Conservation (phyloP, 2,329 filamentous ascomycete genomes). For the Colletotrichum sp. region DNA sequence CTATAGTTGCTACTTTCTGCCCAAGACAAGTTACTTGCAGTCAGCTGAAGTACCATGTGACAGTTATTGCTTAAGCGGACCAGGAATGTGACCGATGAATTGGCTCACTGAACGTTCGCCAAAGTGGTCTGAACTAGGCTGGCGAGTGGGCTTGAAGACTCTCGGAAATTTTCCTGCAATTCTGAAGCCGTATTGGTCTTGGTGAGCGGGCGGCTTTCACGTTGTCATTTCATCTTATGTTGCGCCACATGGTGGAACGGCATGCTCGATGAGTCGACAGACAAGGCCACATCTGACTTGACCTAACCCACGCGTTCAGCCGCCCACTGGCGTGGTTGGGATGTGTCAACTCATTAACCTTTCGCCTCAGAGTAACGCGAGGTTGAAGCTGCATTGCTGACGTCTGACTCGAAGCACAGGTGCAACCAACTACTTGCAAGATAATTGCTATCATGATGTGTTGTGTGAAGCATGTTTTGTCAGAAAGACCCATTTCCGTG, state of each 20-base stretch:
- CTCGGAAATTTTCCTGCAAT: neutral
- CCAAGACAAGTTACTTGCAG: neutral
- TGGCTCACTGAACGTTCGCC: neutral
- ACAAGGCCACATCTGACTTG: neutral
- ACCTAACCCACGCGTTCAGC: neutral
- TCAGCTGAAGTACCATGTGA: neutral
- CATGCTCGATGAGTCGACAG: neutral
- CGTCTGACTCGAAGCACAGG: neutral
- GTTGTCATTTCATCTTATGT: neutral
- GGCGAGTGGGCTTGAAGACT: neutral
- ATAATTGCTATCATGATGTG: neutral
- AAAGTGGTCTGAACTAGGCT: neutral
- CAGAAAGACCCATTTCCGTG: neutral
- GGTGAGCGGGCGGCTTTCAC: neutral
- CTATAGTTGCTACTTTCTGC: neutral
- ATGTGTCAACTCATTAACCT: neutral
- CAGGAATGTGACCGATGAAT: neutral
- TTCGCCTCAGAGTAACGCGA: conserved; percentile 1
- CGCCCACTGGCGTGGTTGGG: neutral
- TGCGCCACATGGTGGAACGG: neutral
- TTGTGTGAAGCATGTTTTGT: neutral
- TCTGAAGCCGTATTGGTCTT: neutral
- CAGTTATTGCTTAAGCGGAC: neutral
- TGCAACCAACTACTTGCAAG: neutral
- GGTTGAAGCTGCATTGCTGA: neutral